phyloP scores from a whole-genome alignment of 2,329 filamentous ascomycete species.

The Colletotrichum tabaci region DNA sequence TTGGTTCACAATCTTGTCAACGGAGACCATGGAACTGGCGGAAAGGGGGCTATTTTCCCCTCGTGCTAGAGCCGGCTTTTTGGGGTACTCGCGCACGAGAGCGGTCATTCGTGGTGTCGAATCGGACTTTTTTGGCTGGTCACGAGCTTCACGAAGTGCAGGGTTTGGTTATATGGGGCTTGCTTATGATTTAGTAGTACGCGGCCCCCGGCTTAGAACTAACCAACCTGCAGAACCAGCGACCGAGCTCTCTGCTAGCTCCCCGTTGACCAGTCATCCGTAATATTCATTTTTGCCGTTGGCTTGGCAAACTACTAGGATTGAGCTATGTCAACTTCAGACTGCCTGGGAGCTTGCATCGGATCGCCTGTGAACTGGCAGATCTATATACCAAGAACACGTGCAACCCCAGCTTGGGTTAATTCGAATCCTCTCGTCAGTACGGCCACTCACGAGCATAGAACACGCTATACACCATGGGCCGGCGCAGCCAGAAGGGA shows the following conservation, averaged over 20 bases:
- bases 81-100: background rate
- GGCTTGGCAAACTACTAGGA: background rate
- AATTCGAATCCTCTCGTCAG: background rate
- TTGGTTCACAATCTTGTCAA: background rate
- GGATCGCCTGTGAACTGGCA: background rate
- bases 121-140: background rate
- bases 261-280: background rate
- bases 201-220: background rate
- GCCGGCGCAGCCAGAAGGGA: background rate
- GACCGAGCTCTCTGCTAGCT: background rate
- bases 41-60: background rate
- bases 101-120: background rate
- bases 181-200: background rate
- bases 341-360: background rate
- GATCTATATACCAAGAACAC: background rate
- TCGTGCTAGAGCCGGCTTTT: background rate
- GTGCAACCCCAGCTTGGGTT: background rate
- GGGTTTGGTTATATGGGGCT: constrained; percentile 4
- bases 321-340: constrained; percentile 5
- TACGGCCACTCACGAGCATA: background rate
- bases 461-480: background rate
- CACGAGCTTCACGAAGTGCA: constrained; percentile 12
- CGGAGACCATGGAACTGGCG: constrained; percentile 4
- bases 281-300: background rate
- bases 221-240: background rate